phyloP scores from a whole-genome alignment of 441 rosid species.

The Geranium incanum region DNA sequence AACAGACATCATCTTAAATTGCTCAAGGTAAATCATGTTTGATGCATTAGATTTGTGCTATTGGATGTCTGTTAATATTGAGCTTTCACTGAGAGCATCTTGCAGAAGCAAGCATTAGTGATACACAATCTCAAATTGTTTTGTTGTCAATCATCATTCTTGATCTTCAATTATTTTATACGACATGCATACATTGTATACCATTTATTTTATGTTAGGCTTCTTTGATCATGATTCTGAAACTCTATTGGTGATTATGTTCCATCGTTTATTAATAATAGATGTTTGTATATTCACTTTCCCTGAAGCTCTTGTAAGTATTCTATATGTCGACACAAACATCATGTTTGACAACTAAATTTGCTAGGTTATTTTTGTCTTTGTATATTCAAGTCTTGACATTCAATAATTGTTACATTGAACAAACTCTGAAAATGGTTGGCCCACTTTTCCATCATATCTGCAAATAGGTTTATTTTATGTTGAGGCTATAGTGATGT shows the following conservation, averaged over 20 bases:
- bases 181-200: background rate
- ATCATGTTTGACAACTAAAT: background rate
- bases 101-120: background rate
- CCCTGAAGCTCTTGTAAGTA: background rate
- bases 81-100: background rate
- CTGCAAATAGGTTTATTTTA: background rate
- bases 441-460: too few species aligned
- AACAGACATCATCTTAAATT: conserved; percentile 63
- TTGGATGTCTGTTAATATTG: background rate
- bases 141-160: background rate
- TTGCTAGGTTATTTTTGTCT: background rate
- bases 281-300: background rate
- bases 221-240: background rate
- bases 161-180: background rate
- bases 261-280: background rate
- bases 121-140: background rate
- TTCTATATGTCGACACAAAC: background rate
- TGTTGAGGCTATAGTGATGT: background rate
- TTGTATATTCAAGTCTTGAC: background rate
- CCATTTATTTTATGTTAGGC: background rate
- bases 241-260: background rate
- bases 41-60: background rate
- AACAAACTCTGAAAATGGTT: background rate
- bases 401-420: background rate
- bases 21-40: conserved; percentile 50